Evolutionary conservation across 805 yeast species (phyloP), one percentile per base, ranked within the genome.

Genomic region (Wickerhamomyces canadensis): DNA sequence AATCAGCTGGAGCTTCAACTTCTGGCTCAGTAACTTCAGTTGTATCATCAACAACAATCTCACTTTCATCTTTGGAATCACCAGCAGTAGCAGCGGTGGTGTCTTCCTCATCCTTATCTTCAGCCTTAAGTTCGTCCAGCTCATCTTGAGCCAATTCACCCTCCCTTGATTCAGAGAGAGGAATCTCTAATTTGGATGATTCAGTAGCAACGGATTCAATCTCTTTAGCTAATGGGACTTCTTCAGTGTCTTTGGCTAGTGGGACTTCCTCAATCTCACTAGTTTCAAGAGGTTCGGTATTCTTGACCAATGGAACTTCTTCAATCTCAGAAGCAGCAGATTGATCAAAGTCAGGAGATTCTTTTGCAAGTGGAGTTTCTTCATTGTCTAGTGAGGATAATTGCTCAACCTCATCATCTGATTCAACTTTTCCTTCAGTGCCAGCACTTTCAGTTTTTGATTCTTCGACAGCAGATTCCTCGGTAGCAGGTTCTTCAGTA

Each of bases 211-310:
- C 30, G 14, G 33, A 11, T 12, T 22, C 27, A 18, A 16, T 30
- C 18, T 33, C 35, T 18, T 17, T 22, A 18, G n/a, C 5, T 12
- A 18, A 6, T 25, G 35, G 35, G 7, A 14, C 35, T 25, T 33
- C 36, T 13, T 17, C 18, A 15, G 27, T 39, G 11, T 31, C 3
- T 12, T 19, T 30, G 17, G 30, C 21, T 18, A 28, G 18, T 16
- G 35, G 38, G 9, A 15, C 30, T 27, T 23, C 36, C 19, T 19
- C 30, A n/a, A n/a, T n/a, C n/a, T n/a, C n/a, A n/a, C 22, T 33
- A 9, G 12, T 29, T 17, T 36, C 46, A n/a, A n/a, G n/a, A n/a
- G n/a, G n/a, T n/a, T n/a, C n/a, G n/a, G n/a, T n/a, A 22, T 27
- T 28, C 36, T 34, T 34, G n/a, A 26, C 12, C 28, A n/a, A 14